phyloP scores from a whole-genome alignment of 208 protist genomes.

The Strigomonas culicis region DNA sequence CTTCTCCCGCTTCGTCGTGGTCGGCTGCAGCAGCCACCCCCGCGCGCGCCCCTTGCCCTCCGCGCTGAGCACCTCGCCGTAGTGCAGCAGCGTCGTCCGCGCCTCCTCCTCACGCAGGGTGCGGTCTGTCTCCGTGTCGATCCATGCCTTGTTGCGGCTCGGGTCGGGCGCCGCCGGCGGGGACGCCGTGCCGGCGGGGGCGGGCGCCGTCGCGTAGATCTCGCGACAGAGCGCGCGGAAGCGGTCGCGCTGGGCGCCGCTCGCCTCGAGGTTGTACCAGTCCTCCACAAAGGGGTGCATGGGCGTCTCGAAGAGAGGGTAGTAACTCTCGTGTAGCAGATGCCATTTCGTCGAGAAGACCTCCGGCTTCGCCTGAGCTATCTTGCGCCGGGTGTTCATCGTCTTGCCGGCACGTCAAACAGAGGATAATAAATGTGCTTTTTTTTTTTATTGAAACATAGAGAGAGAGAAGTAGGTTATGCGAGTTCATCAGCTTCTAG shows the following conservation, averaged over 20 bases:
- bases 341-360: constrained; percentile 67
- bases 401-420: background rate
- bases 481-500: no score
- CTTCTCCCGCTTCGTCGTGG: constrained; percentile 30
- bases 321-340: constrained; percentile 79
- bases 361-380: constrained; percentile 40
- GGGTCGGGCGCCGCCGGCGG: constrained; percentile 9
- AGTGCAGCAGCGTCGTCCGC: constrained; percentile 58
- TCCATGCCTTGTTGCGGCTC: constrained; percentile 28
- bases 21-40: constrained; percentile 55
- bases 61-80: constrained; percentile 43
- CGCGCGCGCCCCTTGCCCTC: constrained; percentile 51
- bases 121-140: constrained; percentile 28
- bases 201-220: constrained; percentile 38
- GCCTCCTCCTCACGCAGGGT: constrained; percentile 35
- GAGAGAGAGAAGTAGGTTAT: no score
- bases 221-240: constrained; percentile 78
- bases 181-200: background rate
- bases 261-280: constrained; percentile 87
- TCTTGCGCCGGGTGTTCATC: constrained; percentile 78
- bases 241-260: constrained; percentile 53
- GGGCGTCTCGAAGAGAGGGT: constrained; percentile 46
- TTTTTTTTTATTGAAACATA: background rate
- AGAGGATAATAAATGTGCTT: background rate
- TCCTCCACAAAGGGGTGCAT: constrained; percentile 58